Evolutionary conservation across 1,284 basidiomycete genomes (phyloP), one percentile per base, ranked within the genome.

Genomic region (Cutaneotrichosporon dermatis): DNA sequence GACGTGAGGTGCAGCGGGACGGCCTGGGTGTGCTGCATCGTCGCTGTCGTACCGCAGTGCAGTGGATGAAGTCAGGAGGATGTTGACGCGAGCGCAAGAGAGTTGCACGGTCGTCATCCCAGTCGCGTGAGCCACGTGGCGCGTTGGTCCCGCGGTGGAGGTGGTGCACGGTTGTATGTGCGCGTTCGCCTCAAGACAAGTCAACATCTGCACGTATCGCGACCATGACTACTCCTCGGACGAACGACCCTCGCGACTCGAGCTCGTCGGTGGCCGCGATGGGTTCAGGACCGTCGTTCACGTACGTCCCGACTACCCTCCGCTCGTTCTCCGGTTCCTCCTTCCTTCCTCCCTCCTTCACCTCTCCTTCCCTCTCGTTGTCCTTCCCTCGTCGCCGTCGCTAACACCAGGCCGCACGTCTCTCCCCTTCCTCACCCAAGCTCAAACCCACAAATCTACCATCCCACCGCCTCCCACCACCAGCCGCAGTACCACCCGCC

Each of bases 1-100:
- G 74, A 73, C 3, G 75, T 76, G 15, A 79, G 66, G 42, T 77
- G 74, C 8, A 79, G 66, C 3, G 77, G 75, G 5, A 75, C 69
- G 12, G 66, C 56, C 2, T 71, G 68, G 2, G 69, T 45, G 12
- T 62, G 55, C 53, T 73, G 73, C 71, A 72, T 70, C 3, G 16
- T 62, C 45, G 54, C 11, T 35, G 15, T 44, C 41, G 41, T 55
- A 7, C 39, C n/a, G 13, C 46, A 8, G 9, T 25, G 25, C 25
- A 25, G 25, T 25, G 25, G 25, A 25, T 25, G 25, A 25, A 25
- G 25, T 25, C 25, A 25, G 25, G 25, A 25, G 25, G 25, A 25
- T 25, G 25, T 25, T 25, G 25, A 25, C 25, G 25, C 25, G 25
- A 25, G 25, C 25, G 25, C 25, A 25, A 25, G 25, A 25, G 25